Evolutionary conservation across 257 asterid genomes (phyloP).

Genomic region (Solanum appendiculatum): DNA sequence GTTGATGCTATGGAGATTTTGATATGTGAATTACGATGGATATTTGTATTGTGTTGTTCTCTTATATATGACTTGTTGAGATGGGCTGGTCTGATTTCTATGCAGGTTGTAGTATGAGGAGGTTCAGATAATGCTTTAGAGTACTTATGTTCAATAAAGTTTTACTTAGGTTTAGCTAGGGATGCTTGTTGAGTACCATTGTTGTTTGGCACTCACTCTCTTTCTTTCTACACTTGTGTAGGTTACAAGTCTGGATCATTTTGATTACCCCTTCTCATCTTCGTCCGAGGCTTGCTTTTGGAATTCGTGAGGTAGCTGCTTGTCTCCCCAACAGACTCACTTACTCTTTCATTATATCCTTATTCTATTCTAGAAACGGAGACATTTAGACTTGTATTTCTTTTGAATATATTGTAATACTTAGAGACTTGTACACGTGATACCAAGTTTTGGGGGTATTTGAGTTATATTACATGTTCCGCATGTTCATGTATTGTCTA

Average conservation of each 20-base stretch:
- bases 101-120: no score
- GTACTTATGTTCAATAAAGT: no score
- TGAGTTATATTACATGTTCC: not conserved
- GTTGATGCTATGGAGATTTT: no score
- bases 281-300: not conserved
- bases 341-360: not conserved
- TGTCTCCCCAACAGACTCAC: not conserved
- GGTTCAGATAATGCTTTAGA: no score
- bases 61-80: no score
- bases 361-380: not conserved
- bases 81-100: no score
- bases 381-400: not conserved
- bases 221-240: not conserved
- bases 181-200: no score
- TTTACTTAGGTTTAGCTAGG: no score
- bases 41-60: no score
- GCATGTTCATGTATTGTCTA: not conserved
- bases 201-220: not conserved
- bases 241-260: not conserved
- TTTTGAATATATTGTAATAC: no score
- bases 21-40: no score
- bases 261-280: not conserved
- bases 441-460: not conserved
- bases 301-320: not conserved
- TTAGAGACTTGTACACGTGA: not conserved